phyloP scores from a whole-genome alignment of 2,329 filamentous ascomycete genomes.

The Monosporascus sp. region DNA sequence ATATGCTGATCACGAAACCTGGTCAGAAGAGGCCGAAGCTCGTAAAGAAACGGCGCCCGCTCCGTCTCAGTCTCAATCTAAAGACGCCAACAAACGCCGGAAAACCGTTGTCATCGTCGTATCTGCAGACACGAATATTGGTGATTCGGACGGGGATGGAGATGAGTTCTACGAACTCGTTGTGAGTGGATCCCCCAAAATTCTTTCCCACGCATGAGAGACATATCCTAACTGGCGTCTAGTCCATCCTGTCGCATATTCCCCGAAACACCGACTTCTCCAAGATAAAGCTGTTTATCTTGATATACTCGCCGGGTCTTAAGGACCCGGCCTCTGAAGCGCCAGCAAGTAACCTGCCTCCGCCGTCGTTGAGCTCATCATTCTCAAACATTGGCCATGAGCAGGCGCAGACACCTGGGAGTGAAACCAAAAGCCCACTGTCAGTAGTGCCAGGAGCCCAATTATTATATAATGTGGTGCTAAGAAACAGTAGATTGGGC shows the following conservation, averaged over 20 bases:
- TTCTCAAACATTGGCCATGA: constrained; percentile 80
- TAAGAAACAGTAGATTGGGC: constrained; percentile 34
- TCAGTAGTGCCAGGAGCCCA: constrained; percentile 28
- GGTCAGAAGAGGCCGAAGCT: constrained; percentile 83
- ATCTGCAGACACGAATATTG: constrained; percentile 64
- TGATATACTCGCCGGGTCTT: constrained; percentile 81
- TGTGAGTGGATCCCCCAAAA: constrained; percentile 47
- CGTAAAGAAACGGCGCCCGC: constrained; percentile 42
- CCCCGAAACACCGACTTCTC: constrained; percentile 70
- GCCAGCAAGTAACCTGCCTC: constrained; percentile 47
- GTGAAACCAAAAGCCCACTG: constrained; percentile 56
- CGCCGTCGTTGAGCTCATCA: constrained; percentile 67
- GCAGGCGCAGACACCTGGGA: constrained; percentile 62
- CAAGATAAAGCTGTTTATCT: constrained; percentile 72
- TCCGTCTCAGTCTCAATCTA: constrained; percentile 26
- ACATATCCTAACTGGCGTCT: constrained; percentile 7
- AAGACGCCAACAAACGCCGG: constrained; percentile 41
- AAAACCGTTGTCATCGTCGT: constrained; percentile 86
- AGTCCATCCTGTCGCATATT: constrained; percentile 87
- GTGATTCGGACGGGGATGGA: constrained; percentile 52
- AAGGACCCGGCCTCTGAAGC: constrained; percentile 59
- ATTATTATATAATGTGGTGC: background rate
- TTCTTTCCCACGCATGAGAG: constrained; percentile 5
- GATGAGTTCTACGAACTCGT: constrained; percentile 69
- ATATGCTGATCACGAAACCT: constrained; percentile 81